Evolutionary conservation across 75 land plant genomes (phyloP).

Genomic region (Cryptomeria japonica): DNA sequence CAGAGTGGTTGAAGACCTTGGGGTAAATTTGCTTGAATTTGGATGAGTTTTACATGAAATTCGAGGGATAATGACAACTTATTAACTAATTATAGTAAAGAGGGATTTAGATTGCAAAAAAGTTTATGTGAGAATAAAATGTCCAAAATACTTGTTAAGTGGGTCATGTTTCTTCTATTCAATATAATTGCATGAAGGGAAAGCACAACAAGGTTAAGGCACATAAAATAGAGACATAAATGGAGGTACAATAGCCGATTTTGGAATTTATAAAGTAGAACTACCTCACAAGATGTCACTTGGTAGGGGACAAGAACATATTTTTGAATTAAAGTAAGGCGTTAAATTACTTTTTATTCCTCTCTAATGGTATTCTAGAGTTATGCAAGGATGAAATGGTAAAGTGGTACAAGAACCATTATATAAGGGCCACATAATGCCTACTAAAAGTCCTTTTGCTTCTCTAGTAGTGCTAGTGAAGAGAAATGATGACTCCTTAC

Average conservation of each 20-base stretch:
- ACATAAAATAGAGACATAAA: neutral
- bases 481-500: no score
- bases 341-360: neutral
- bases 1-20: neutral
- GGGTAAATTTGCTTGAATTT: neutral
- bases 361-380: neutral
- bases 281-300: neutral
- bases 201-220: neutral
- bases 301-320: neutral
- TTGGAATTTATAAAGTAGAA: neutral
- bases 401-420: no score
- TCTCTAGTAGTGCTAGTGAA: no score
- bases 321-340: neutral
- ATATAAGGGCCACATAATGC: no score
- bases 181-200: neutral
- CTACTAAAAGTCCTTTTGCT: no score
- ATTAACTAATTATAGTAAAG: neutral
- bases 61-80: neutral
- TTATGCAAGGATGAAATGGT: no score
- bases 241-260: neutral
- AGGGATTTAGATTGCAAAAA: neutral
- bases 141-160: neutral
- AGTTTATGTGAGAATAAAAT: neutral
- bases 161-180: neutral
- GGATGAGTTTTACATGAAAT: neutral